These are phyloP conservation scores for Nemania bipapillata DNA, from an alignment of 2,329 filamentous ascomycete species.

Conservation along the genomic window DNA sequence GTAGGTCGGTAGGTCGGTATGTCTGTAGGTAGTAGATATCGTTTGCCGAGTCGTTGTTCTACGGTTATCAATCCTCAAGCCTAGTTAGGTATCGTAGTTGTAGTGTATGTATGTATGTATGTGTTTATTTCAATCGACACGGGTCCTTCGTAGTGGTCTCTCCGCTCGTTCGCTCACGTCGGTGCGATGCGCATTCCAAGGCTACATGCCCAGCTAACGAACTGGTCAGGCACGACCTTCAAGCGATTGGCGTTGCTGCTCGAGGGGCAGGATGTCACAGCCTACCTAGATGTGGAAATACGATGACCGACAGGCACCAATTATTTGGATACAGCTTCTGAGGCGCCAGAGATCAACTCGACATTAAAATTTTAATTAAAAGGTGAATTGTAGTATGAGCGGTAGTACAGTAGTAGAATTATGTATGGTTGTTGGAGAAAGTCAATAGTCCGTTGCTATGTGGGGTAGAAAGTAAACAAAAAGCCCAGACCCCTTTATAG, in stretches of 20 bases:
- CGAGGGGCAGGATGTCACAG: background rate
- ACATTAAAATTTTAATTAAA: background rate
- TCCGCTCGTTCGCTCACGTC: constrained; percentile 9
- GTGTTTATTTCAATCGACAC: background rate
- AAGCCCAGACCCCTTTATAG: constrained; percentile 7
- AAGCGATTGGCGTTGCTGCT: background rate
- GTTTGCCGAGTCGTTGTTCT: background rate
- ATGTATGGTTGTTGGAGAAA: constrained; percentile 20
- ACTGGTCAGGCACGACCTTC: background rate
- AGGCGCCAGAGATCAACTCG: background rate
- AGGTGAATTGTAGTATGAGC: no score
- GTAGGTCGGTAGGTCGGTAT: no score
- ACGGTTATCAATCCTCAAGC: background rate
- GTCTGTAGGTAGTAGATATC: background rate
- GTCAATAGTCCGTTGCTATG: constrained; percentile 43
- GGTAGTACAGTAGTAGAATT: background rate
- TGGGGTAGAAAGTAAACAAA: constrained; percentile 51
- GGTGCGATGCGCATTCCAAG: constrained; percentile 25
- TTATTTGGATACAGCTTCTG: background rate
- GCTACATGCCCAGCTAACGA: background rate
- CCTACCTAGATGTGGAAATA: background rate
- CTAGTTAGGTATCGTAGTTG: background rate
- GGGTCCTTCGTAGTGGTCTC: background rate
- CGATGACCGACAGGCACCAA: background rate
- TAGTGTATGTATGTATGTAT: background rate